These are phyloP conservation scores for Ophiostoma pallidulum DNA, from an alignment of 2,329 filamentous ascomycete species.

Conservation along the genomic window DNA sequence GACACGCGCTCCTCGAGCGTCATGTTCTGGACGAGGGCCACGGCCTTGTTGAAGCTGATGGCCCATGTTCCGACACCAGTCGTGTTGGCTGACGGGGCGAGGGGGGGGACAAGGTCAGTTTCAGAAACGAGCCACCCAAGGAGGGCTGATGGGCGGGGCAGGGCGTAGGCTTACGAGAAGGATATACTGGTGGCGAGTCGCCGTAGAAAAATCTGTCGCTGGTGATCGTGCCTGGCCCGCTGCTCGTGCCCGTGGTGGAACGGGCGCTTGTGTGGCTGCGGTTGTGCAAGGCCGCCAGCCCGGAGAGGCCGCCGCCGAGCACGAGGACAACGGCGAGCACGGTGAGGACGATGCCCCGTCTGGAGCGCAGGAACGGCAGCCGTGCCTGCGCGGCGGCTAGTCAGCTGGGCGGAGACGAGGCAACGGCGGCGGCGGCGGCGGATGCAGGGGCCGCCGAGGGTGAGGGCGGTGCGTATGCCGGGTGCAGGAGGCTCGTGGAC, in stretches of 20 bases:
- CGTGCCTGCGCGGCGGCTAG: constrained; percentile 21
- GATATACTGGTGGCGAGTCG: constrained; percentile 40
- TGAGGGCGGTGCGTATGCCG: neutral
- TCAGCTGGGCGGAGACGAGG: constrained; percentile 16
- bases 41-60: constrained; percentile 56
- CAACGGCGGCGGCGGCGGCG: neutral
- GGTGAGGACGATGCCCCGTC: constrained; percentile 22
- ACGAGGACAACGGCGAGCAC: constrained; percentile 23
- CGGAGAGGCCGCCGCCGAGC: constrained; percentile 27
- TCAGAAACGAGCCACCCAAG: too few species aligned
- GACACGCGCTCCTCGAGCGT: constrained; percentile 70
- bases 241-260: neutral
- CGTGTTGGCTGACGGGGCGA: constrained; percentile 34
- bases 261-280: neutral
- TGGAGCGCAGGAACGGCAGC: constrained; percentile 24
- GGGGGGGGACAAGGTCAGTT: neutral
- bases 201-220: constrained; percentile 40
- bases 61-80: constrained; percentile 56
- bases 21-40: constrained; percentile 57
- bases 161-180: constrained; percentile 36
- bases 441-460: too few species aligned
- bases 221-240: constrained; percentile 22
- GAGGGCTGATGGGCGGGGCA: too few species aligned
- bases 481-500: neutral
- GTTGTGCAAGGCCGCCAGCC: constrained; percentile 25